Evolutionary conservation across 495 filamentous ascomycete genomes (phyloP), one percentile per base, ranked within the genome.

Genomic region (Hypoxylon fragiforme): DNA sequence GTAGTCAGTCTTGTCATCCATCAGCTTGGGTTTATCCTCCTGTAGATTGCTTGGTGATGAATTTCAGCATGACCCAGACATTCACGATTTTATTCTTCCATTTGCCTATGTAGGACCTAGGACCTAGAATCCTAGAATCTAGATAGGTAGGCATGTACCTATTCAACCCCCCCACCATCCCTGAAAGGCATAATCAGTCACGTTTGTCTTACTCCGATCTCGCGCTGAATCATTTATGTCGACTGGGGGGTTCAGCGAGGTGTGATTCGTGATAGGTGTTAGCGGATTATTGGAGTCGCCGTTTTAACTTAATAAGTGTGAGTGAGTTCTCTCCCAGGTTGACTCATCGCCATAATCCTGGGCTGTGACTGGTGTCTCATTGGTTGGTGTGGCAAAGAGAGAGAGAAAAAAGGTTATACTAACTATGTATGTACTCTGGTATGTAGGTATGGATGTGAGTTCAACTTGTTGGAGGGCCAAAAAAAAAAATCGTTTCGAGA

Each of bases 301-400:
- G 42, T 55, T 56, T 42, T 47, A 31, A 36, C 24, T 28, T 28
- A 28, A 9, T 28, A 28, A 9, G 24, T 28, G 46, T 47, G 47
- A 41, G 51, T 56, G 41, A 56, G 42, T 30, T 44, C 3, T n/a
- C n/a, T n/a, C n/a, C n/a, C n/a, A 35, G 45, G 58, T 62, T 62
- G 58, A 62, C 42, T 62, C 58, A 62, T 62, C 58, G 52, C n/a
- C n/a, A n/a, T 38, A 43, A 36, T 49, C 26, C 16, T 56, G 42
- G 47, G 42, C 43, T 44, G 37, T 53, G 37, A 52, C 34, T 32
- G 42, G 49, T 38, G 15, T 43, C 37, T 48, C 20, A 57, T 60
- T 62, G 58, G 52, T 32, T 34, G 39, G 32, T 21, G 44, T 48
- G 40, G 46, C 32, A 42, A 62, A 47, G 42, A 19, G 34, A 35